These are phyloP conservation scores for Bacidia rubella DNA, from an alignment of 495 filamentous ascomycete species.

Conservation along the genomic window DNA sequence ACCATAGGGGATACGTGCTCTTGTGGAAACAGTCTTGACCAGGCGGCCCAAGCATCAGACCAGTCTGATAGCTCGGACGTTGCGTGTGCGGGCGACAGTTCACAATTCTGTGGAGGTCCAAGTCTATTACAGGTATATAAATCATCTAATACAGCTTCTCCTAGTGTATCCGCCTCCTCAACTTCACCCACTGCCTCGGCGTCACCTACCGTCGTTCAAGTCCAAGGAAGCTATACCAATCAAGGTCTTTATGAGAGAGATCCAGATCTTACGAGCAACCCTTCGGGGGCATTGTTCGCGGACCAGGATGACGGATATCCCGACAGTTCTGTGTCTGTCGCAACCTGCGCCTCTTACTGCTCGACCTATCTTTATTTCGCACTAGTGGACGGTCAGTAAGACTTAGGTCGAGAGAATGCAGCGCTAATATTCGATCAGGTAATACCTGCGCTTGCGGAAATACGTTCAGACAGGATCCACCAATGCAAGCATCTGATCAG, in stretches of 20 bases:
- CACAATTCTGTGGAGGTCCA: background rate
- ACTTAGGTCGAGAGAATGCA: background rate
- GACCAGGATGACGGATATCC: too few relatives aligned
- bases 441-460: background rate
- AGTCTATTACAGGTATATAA: constrained; percentile 2
- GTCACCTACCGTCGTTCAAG: background rate
- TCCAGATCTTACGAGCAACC: too few relatives aligned
- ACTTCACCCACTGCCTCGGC: too few relatives aligned
- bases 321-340: too few relatives aligned
- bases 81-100: background rate
- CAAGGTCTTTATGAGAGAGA: too few relatives aligned
- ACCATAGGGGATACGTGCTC: background rate
- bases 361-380: too few relatives aligned
- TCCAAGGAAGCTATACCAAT: background rate
- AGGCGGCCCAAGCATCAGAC: background rate
- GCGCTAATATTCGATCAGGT: background rate
- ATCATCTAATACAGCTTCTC: background rate
- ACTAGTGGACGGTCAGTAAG: too few relatives aligned
- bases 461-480: background rate
- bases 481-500: background rate
- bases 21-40: background rate
- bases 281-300: too few relatives aligned
- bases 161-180: background rate
- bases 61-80: background rate
- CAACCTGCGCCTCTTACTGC: too few relatives aligned